phyloP scores from a whole-genome alignment of 179 eudicot species.

The Camellia oleifera region DNA sequence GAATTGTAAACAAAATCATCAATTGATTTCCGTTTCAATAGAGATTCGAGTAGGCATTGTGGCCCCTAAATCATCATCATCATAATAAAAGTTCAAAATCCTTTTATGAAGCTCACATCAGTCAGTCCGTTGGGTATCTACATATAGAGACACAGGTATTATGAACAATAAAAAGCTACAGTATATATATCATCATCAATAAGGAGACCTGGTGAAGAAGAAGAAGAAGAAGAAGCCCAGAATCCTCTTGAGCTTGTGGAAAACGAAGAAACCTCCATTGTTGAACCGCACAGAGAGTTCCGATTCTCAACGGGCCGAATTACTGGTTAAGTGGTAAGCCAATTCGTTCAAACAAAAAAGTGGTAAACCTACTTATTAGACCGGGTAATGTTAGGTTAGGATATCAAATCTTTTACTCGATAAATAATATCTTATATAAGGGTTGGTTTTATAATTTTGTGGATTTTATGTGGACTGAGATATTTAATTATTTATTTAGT shows the following conservation, averaged over 20 bases:
- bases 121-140: too few species aligned
- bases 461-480: too few species aligned
- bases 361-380: too few species aligned
- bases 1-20: background rate
- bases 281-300: background rate
- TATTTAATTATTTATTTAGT: too few species aligned
- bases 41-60: background rate
- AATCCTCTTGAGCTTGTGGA: constrained; percentile 7
- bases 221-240: constrained; percentile 7
- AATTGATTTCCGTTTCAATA: background rate
- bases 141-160: background rate
- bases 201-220: constrained; percentile 17
- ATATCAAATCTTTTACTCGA: too few species aligned
- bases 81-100: background rate
- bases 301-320: too few species aligned
- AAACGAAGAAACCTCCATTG: constrained; percentile 13
- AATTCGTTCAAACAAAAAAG: too few species aligned
- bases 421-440: too few species aligned
- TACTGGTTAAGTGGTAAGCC: too few species aligned
- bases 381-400: too few species aligned
- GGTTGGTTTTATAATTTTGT: too few species aligned
- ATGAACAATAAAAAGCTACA: background rate
- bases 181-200: background rate
- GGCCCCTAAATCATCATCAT: background rate
- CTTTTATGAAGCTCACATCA: background rate